Percentiles rank a stretch among this genome's conserved stretches.
Conservation (phyloP, 2,329 filamentous ascomycete genomes). For the Rutstroemia sp. region DNA sequence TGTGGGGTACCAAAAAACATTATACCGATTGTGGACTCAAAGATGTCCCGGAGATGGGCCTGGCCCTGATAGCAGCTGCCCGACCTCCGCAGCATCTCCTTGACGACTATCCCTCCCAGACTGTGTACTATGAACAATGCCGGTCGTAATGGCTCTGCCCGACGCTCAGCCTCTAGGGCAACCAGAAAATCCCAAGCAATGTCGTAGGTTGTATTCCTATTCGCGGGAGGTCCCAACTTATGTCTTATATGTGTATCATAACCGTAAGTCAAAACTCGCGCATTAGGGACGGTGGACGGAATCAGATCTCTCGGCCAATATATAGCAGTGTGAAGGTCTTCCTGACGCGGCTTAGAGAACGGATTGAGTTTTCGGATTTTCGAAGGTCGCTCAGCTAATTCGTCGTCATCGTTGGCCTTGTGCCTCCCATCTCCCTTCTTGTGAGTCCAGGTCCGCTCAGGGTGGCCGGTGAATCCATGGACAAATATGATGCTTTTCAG, state of each 20-base stretch:
- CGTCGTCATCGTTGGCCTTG: too few species aligned
- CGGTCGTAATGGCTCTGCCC: constrained; percentile 1
- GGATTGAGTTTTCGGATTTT: too few species aligned
- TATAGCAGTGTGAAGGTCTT: constrained; percentile 26
- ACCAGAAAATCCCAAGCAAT: constrained; percentile 11
- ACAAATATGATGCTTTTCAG: constrained; percentile 32
- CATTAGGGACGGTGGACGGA: constrained; percentile 5
- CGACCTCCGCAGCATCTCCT: constrained; percentile 34
- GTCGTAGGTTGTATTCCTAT: not conserved
- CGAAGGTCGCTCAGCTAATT: too few species aligned
- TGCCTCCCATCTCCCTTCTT: constrained; percentile 9
- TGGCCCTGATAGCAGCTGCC: too few species aligned
- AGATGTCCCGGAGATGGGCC: constrained; percentile 36
- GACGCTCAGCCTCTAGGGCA: constrained; percentile 15
- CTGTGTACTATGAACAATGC: constrained; percentile 63
- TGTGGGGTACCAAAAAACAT: constrained; percentile 72
- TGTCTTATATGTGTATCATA: constrained; percentile 35
- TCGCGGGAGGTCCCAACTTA: not conserved
- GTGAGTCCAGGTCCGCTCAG: constrained; percentile 34
- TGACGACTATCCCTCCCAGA: constrained; percentile 63
- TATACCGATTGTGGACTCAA: constrained; percentile 64
- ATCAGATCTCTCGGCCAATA: constrained; percentile 15
- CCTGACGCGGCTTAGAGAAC: not conserved
- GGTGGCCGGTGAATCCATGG: constrained; percentile 35
- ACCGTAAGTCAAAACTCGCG: constrained; percentile 15